phyloP scores from a whole-genome alignment of 192 early-diverging fungal genomes.

The Helicostylum pulchrum region DNA sequence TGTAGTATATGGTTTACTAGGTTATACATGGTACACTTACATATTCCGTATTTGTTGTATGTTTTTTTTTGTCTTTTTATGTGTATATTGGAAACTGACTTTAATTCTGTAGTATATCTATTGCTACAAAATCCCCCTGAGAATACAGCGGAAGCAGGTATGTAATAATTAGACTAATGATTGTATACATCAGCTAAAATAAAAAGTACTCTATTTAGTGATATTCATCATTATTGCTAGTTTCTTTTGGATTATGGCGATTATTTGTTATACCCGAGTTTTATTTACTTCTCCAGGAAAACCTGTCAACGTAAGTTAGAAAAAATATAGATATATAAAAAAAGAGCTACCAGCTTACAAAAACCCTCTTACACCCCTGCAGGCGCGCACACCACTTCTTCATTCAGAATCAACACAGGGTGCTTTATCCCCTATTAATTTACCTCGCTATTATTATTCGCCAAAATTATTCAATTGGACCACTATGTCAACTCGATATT shows the following conservation, averaged over 20 bases:
- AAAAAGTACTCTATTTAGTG: constrained; percentile 1
- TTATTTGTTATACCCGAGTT: constrained; percentile 23
- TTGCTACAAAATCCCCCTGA: constrained; percentile 3
- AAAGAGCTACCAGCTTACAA: not conserved
- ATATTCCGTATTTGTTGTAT: constrained; percentile 35
- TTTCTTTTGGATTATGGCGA: constrained; percentile 15
- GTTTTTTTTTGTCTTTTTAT: not conserved
- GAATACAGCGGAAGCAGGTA: constrained; percentile 13
- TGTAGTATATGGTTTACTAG: constrained; percentile 24
- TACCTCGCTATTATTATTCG: constrained; percentile 26
- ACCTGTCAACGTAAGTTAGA: constrained; percentile 20
- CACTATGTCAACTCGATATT: constrained; percentile 8
- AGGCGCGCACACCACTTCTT: constrained; percentile 2
- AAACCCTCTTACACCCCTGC: not conserved
- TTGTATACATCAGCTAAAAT: not conserved
- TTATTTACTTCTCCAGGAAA: constrained; percentile 24
- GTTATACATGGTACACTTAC: constrained; percentile 37
- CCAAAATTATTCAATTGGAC: constrained; percentile 19
- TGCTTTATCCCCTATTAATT: not conserved
- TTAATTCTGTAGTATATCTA: constrained; percentile 5
- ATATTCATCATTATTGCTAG: constrained; percentile 26
- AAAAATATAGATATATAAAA: not conserved
- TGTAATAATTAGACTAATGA: not conserved
- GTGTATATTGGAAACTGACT: not conserved
- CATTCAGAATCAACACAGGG: constrained; percentile 2